Conservation (phyloP, 2,329 filamentous ascomycete species). For the Escovopsis sp. region DNA sequence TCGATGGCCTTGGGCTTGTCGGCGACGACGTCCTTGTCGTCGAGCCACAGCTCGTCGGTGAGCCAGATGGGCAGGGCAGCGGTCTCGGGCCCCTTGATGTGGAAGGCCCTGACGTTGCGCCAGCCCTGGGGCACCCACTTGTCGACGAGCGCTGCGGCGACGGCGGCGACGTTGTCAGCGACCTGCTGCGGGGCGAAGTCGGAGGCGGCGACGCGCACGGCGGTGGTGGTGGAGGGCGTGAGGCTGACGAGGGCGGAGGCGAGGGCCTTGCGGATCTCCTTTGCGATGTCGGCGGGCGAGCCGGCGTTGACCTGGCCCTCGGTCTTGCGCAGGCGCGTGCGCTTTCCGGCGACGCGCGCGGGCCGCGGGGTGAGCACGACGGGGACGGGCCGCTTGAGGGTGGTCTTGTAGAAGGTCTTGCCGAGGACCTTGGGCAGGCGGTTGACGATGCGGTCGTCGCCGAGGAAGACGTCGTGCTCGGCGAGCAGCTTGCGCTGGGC, state of each 20-base stretch:
- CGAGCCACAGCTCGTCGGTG: conserved; percentile 80
- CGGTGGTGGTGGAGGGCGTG: conserved; percentile 62
- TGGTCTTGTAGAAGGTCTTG: conserved; percentile 82
- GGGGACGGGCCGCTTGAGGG: conserved; percentile 73
- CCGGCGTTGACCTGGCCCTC: conserved; percentile 29
- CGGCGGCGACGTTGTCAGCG: conserved; percentile 64
- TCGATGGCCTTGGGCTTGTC: conserved; percentile 33
- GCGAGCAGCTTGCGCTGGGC: conserved; percentile 65
- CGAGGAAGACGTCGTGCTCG: conserved; percentile 88
- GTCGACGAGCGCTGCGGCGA: conserved; percentile 53
- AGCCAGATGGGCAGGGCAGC: conserved; percentile 89
- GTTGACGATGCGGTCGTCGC: conserved; percentile 72
- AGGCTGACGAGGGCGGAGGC: conserved; percentile 68
- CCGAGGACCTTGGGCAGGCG: conserved; percentile 64
- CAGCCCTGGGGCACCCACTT: conserved; percentile 77
- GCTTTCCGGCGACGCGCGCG: conserved; percentile 45
- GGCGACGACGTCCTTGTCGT: conserved; percentile 59
- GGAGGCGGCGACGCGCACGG: conserved; percentile 65
- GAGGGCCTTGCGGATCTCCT: conserved; percentile 68
- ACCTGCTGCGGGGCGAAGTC: conserved; percentile 62
- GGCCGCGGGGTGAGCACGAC: conserved; percentile 52
- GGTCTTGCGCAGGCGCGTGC: conserved; percentile 42
- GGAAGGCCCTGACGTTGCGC: conserved; percentile 70
- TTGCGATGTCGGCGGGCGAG: conserved; percentile 52
- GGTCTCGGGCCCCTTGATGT: conserved; percentile 83